A percentile compares a stretch with the other conserved stretches of the same genome.
Conservation (phyloP, 495 filamentous ascomycete species). For the Lepidopterella palustris region DNA sequence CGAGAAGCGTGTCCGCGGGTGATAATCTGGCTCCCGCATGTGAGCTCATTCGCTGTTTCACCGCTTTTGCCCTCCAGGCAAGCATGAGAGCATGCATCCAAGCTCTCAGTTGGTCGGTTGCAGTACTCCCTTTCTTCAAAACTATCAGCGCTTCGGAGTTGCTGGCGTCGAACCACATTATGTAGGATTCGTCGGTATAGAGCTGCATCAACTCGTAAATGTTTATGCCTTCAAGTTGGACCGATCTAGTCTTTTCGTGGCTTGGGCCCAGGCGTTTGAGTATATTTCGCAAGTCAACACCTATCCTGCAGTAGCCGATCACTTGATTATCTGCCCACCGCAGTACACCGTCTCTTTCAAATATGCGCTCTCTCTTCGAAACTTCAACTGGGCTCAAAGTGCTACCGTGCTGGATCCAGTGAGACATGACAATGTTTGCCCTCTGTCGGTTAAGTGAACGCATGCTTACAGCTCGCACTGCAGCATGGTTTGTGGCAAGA, state of each 20-base stretch:
- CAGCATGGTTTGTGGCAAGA: conserved; percentile 74
- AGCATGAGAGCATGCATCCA: conserved; percentile 69
- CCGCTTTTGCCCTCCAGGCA: conserved; percentile 34
- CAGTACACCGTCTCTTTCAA: conserved; percentile 57
- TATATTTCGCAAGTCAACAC: conserved; percentile 39
- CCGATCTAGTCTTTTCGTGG: conserved; percentile 39
- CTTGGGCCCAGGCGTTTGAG: conserved; percentile 30
- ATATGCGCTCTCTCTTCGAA: conserved; percentile 61
- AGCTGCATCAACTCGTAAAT: conserved; percentile 44
- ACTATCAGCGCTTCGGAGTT: conserved; percentile 51
- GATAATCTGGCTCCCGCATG: neutral
- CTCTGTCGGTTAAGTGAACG: conserved; percentile 82
- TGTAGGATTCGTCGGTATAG: conserved; percentile 47
- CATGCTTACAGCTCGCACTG: conserved; percentile 78
- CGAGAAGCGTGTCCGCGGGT: conserved; percentile 5
- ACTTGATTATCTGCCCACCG: conserved; percentile 47
- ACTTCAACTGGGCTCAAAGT: conserved; percentile 59
- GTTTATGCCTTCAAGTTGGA: conserved; percentile 28
- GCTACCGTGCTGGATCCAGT: conserved; percentile 45
- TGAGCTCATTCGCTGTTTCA: conserved; percentile 3
- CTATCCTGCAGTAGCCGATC: conserved; percentile 47
- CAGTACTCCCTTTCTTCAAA: conserved; percentile 53
- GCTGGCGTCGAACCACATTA: conserved; percentile 48
- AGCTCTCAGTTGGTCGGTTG: conserved; percentile 53
- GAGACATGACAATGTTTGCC: conserved; percentile 69